Percentiles rank a stretch among this genome's conserved stretches.
phyloP scores from a whole-genome alignment of 768 basidiomycete genomes.

The Suillus brevipes region DNA sequence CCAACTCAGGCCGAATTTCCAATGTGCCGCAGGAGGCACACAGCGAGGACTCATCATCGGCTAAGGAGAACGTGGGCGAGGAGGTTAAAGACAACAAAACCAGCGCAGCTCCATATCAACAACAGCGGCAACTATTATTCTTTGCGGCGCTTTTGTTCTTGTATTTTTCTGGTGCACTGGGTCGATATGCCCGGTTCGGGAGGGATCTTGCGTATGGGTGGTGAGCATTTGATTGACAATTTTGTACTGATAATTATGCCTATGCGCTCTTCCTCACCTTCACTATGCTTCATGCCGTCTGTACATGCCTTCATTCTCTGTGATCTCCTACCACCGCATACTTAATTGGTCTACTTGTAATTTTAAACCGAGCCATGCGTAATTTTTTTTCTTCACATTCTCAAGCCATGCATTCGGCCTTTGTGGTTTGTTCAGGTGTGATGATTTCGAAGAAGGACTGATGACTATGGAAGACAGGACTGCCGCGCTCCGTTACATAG shows the following conservation, averaged over 20 bases:
- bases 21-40: not conserved
- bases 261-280: not conserved
- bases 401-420: too few species aligned
- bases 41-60: not conserved
- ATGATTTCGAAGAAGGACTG: too few species aligned
- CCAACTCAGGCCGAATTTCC: not conserved
- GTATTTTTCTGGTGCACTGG: not conserved
- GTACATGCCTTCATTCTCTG: not conserved
- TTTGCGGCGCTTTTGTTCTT: not conserved
- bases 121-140: not conserved
- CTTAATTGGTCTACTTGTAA: not conserved
- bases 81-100: not conserved
- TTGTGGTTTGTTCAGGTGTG: too few species aligned
- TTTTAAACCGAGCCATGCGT: not conserved
- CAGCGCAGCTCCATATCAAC: not conserved
- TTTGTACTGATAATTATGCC: not conserved
- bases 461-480: not conserved
- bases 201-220: slow-evolving; percentile 1
- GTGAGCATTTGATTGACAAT: not conserved
- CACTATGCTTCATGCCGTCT: not conserved
- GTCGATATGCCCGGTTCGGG: not conserved
- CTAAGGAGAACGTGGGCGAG: not conserved
- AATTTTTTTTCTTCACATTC: not conserved
- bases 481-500: not conserved
- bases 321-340: not conserved